These are phyloP conservation scores for Mortierella polycephala DNA, from an alignment of 371 early-diverging fungal species.

Conservation along the genomic window DNA sequence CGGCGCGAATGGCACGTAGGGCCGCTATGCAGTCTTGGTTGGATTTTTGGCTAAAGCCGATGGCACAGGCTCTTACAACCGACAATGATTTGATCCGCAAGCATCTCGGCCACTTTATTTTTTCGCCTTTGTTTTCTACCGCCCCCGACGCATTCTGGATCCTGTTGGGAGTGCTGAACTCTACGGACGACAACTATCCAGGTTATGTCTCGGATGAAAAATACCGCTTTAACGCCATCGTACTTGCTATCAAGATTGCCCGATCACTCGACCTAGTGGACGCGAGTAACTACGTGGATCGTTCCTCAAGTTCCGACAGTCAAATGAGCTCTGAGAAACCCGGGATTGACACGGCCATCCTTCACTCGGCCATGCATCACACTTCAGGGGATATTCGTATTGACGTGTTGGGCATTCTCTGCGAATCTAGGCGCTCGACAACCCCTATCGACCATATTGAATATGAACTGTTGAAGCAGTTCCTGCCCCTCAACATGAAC, in stretches of 20 bases:
- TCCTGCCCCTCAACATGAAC: slow-evolving; percentile 75
- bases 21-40: slow-evolving; percentile 46
- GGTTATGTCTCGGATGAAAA: slow-evolving; percentile 41
- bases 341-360: slow-evolving; percentile 33
- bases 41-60: slow-evolving; percentile 52
- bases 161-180: slow-evolving; percentile 40
- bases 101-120: slow-evolving; percentile 53
- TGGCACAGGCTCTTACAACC: slow-evolving; percentile 51
- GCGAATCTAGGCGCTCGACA: slow-evolving; percentile 77
- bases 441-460: slow-evolving; percentile 69
- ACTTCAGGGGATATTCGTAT: slow-evolving; percentile 79
- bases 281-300: slow-evolving; percentile 57
- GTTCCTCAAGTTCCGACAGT: slow-evolving; percentile 1
- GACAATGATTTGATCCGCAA: slow-evolving; percentile 51
- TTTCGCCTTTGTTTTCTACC: slow-evolving; percentile 45
- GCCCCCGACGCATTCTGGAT: slow-evolving; percentile 50
- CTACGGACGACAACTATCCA: slow-evolving; percentile 9
- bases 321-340: slow-evolving; percentile 5
- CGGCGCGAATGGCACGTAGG: slow-evolving; percentile 12
- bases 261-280: slow-evolving; percentile 69
- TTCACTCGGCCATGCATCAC: slow-evolving; percentile 73
- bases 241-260: slow-evolving; percentile 59
- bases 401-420: slow-evolving; percentile 83
- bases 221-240: slow-evolving; percentile 46
- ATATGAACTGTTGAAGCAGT: slow-evolving; percentile 63